These are phyloP conservation scores for Monilinia fructicola DNA, from an alignment of 2,329 filamentous ascomycete genomes.

Conservation along the genomic window DNA sequence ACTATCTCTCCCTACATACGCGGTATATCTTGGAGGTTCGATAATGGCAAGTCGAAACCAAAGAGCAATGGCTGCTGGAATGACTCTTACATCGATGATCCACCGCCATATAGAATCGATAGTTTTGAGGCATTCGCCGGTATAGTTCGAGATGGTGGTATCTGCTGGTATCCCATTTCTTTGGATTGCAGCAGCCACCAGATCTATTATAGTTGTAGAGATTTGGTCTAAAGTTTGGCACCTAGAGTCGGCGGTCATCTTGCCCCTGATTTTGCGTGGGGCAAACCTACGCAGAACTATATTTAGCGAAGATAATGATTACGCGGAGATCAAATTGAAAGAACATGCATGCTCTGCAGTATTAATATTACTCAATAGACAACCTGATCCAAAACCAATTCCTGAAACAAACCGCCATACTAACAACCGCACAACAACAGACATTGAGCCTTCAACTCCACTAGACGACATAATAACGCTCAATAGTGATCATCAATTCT, in stretches of 20 bases:
- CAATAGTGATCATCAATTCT: slow-evolving; percentile 69
- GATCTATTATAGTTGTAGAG: slow-evolving; percentile 63
- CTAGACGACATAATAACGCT: slow-evolving; percentile 48
- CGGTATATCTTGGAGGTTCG: slow-evolving; percentile 54
- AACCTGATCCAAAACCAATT: slow-evolving; percentile 74
- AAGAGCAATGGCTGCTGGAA: slow-evolving; percentile 63
- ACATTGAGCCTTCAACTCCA: slow-evolving; percentile 64
- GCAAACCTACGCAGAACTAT: slow-evolving; percentile 56
- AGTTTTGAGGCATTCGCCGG: slow-evolving; percentile 4
- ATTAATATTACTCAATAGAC: slow-evolving; percentile 70
- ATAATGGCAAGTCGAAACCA: slow-evolving; percentile 66
- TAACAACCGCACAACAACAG: slow-evolving; percentile 58
- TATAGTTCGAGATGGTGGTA: not conserved
- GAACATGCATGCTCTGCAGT: slow-evolving; percentile 54
- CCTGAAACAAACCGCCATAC: slow-evolving; percentile 78
- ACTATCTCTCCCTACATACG: slow-evolving; percentile 25
- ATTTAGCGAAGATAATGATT: not conserved
- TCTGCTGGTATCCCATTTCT: not conserved
- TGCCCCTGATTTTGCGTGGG: slow-evolving; percentile 74
- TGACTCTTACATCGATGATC: slow-evolving; percentile 63
- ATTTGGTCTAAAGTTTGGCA: slow-evolving; percentile 82
- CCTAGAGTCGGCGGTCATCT: slow-evolving; percentile 77
- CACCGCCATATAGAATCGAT: slow-evolving; percentile 62
- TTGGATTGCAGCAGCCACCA: not conserved
- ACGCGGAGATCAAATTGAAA: not conserved